phyloP scores from a whole-genome alignment of 805 yeast genomes.

The Lachancea meyersii region DNA sequence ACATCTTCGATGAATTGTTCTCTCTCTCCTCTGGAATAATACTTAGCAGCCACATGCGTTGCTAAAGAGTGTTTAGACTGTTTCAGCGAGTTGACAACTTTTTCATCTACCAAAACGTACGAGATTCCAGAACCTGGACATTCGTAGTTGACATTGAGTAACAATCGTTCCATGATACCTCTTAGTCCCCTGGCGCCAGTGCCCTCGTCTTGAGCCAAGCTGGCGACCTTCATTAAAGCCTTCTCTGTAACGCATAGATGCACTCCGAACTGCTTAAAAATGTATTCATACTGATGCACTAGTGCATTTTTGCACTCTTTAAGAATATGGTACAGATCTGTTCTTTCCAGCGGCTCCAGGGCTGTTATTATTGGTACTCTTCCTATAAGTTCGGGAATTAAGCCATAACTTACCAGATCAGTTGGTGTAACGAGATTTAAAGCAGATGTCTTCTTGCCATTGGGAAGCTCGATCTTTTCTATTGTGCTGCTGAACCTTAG shows the following conservation, averaged over 20 bases:
- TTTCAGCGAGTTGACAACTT: slow-evolving; percentile 38
- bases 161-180: slow-evolving; percentile 46
- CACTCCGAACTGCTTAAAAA: slow-evolving; percentile 48
- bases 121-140: slow-evolving; percentile 52
- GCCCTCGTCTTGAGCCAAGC: slow-evolving; percentile 44
- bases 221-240: slow-evolving; percentile 45
- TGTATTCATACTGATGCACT: slow-evolving; percentile 46
- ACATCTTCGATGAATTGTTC: slow-evolving; percentile 39
- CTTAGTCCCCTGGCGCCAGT: slow-evolving; percentile 59
- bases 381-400: slow-evolving; percentile 57
- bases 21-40: slow-evolving; percentile 41
- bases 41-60: slow-evolving; percentile 36
- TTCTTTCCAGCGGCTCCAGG: slow-evolving; percentile 39
- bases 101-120: slow-evolving; percentile 43
- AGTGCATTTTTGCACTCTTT: slow-evolving; percentile 53
- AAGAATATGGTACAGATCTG: slow-evolving; percentile 44
- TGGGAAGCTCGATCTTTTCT: slow-evolving; percentile 34
- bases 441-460: slow-evolving; percentile 37
- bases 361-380: slow-evolving; percentile 52
- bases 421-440: slow-evolving; percentile 43
- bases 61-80: slow-evolving; percentile 30
- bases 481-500: slow-evolving; percentile 26
- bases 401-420: slow-evolving; percentile 46
- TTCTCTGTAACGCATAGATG: slow-evolving; percentile 42
- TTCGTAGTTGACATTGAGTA: slow-evolving; percentile 49